phyloP scores from a whole-genome alignment of 2,329 filamentous ascomycete genomes.

The Grosmannia huntii region DNA sequence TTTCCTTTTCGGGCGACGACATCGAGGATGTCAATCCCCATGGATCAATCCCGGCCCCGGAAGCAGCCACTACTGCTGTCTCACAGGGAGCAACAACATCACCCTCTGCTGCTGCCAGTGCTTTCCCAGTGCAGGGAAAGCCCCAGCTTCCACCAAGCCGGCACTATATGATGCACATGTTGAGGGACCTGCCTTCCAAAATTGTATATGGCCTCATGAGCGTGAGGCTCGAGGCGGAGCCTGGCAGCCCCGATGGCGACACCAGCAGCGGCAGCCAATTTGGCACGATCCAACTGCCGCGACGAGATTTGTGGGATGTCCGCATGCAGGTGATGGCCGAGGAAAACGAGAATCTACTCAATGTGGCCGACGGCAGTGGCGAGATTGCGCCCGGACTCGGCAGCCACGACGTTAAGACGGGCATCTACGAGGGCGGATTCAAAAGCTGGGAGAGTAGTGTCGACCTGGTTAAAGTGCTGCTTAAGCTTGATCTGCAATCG shows the following conservation, averaged over 20 bases:
- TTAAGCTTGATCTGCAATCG: conserved; percentile 23
- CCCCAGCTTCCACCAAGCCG: conserved; percentile 41
- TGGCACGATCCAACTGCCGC: conserved; percentile 44
- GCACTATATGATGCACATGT: conserved; percentile 37
- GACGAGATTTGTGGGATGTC: conserved; percentile 72
- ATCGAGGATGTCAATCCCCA: conserved; percentile 37
- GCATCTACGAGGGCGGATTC: conserved; percentile 77
- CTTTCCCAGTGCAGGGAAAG: conserved; percentile 50
- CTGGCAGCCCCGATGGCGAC: conserved; percentile 24
- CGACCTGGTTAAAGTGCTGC: conserved; percentile 61
- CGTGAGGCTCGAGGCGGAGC: conserved; percentile 39
- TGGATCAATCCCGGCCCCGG: not conserved
- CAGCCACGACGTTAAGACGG: conserved; percentile 63
- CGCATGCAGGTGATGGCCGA: conserved; percentile 70
- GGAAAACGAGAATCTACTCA: conserved; percentile 26
- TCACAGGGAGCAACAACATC: conserved; percentile 7
- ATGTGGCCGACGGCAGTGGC: conserved; percentile 35
- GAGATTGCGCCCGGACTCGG: conserved; percentile 41
- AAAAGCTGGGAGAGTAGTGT: conserved; percentile 84
- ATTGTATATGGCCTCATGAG: conserved; percentile 54
- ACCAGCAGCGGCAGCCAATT: conserved; percentile 17
- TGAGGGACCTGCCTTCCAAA: conserved; percentile 56
- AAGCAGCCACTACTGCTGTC: conserved; percentile 13
- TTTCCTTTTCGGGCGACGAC: conserved; percentile 52
- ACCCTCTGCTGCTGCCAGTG: conserved; percentile 22